Evolutionary conservation across 75 land plant species (phyloP).

Genomic region (Cunninghamia lanceolata): DNA sequence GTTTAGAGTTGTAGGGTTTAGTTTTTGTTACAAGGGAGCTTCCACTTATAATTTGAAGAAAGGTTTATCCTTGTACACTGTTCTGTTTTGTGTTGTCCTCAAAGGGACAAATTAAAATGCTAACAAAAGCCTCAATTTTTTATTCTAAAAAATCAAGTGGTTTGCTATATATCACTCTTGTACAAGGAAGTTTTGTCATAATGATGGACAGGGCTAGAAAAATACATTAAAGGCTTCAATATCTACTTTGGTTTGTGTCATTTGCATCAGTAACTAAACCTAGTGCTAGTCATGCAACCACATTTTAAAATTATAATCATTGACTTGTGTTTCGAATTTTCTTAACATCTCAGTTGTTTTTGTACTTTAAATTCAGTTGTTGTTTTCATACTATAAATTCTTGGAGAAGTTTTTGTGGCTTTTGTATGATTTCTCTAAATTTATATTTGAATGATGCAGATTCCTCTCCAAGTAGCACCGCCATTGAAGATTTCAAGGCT

Average conservation of each 20-base stretch:
- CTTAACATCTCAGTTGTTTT: not conserved
- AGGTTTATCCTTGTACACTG: too few species aligned
- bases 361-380: not conserved
- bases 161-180: not conserved
- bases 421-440: not conserved
- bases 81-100: too few species aligned
- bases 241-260: not conserved
- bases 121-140: too few species aligned
- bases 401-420: not conserved
- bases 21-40: too few species aligned
- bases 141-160: too few species aligned
- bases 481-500: constrained; percentile 45
- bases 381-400: not conserved
- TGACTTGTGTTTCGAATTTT: not conserved
- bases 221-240: not conserved
- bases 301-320: not conserved
- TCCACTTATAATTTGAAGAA: too few species aligned
- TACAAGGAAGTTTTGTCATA: not conserved
- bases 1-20: too few species aligned
- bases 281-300: not conserved
- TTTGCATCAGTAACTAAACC: not conserved
- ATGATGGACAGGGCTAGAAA: not conserved
- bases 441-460: constrained; percentile 27
- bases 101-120: too few species aligned
- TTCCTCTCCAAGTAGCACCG: constrained; percentile 53